Percentiles rank a stretch among this genome's conserved stretches.
Evolutionary conservation across 139 green algal genomes (phyloP).

Genomic region (Coccomyxa sp.): DNA sequence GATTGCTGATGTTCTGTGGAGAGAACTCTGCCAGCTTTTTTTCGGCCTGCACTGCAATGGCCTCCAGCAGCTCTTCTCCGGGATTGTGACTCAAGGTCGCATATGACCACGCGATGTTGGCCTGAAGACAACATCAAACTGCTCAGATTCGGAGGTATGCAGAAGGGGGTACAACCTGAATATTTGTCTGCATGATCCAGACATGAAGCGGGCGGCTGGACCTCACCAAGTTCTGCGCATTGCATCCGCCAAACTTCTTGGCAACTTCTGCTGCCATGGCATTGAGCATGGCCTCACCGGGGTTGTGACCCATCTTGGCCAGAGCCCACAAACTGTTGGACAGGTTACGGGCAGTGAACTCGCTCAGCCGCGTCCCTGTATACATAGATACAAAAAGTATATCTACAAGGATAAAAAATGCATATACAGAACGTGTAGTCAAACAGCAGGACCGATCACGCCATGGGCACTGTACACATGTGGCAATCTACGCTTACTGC

Average conservation of each 20-base stretch:
- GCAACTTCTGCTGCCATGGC: slow-evolving; percentile 17
- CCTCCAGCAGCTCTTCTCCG: slow-evolving; percentile 21
- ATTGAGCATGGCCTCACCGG: slow-evolving; percentile 27
- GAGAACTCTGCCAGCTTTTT: slow-evolving; percentile 19
- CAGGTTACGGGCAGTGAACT: slow-evolving; percentile 43
- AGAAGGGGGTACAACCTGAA: neutral
- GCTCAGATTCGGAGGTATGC: neutral
- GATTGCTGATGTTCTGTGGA: slow-evolving; percentile 19
- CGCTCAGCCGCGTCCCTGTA: slow-evolving; percentile 5
- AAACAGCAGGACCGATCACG: too few relatives aligned
- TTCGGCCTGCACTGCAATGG: slow-evolving; percentile 17
- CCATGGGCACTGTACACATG: too few relatives aligned
- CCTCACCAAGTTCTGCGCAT: slow-evolving; percentile 27
- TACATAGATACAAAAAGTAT: too few relatives aligned
- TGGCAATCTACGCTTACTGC: too few relatives aligned
- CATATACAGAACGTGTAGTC: too few relatives aligned
- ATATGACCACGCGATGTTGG: neutral
- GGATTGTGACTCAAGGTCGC: slow-evolving; percentile 22
- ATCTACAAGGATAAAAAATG: too few relatives aligned
- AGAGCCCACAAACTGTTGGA: slow-evolving; percentile 48
- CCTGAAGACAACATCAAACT: slow-evolving; percentile 13
- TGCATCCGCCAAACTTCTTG: slow-evolving; percentile 8
- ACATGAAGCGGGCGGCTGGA: neutral
- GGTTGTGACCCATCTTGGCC: slow-evolving; percentile 43
- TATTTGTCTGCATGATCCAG: neutral